phyloP scores from a whole-genome alignment of 331 rosid genomes.

The Quercus tomentella region DNA sequence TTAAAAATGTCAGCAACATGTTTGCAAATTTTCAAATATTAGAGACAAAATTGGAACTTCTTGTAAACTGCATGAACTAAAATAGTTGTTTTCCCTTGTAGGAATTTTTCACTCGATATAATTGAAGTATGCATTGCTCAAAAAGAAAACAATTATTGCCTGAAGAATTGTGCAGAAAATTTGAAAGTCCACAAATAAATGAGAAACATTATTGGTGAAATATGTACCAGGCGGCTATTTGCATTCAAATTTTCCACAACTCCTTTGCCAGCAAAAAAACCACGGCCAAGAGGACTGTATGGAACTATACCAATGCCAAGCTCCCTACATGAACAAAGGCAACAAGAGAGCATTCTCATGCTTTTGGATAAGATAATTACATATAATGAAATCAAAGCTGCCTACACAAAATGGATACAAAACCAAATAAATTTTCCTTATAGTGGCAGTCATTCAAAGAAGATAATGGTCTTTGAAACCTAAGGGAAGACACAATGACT shows the following conservation, averaged over 20 bases:
- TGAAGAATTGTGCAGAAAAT: not conserved
- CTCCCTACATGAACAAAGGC: not conserved
- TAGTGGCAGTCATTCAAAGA: not conserved
- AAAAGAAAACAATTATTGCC: not conserved
- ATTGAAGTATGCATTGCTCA: too few relatives aligned
- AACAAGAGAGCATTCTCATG: not conserved
- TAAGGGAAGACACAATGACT: not conserved
- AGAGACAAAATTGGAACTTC: too few relatives aligned
- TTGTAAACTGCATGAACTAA: too few relatives aligned
- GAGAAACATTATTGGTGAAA: not conserved
- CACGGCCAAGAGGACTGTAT: too few relatives aligned
- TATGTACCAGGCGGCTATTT: slow-evolving; percentile 22
- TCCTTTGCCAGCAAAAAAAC: too few relatives aligned
- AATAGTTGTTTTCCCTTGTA: too few relatives aligned
- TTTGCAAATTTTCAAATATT: too few relatives aligned
- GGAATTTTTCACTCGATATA: too few relatives aligned
- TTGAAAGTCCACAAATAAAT: not conserved
- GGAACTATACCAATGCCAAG: too few relatives aligned
- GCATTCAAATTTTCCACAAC: slow-evolving; percentile 3
- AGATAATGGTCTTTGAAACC: not conserved
- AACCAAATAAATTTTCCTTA: not conserved
- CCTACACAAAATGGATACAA: not conserved
- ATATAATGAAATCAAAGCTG: too few relatives aligned
- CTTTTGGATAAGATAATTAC: not conserved
- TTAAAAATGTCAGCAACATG: too few relatives aligned